A percentile compares a stretch with the other conserved stretches of the same genome.
Conservation (phyloP, 2,329 filamentous ascomycete genomes). For the Xylariaceae sp. region DNA sequence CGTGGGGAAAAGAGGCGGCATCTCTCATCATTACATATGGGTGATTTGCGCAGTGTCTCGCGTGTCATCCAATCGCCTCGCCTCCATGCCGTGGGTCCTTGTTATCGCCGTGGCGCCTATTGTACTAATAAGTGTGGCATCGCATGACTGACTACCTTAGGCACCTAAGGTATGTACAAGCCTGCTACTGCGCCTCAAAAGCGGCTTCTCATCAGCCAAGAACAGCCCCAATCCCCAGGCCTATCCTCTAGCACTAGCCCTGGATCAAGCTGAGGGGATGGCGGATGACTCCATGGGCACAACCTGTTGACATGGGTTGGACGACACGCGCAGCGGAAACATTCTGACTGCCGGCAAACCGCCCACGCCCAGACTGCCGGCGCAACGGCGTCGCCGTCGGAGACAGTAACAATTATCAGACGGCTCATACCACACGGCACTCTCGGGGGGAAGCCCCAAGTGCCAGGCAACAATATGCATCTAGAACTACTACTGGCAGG, state of each 20-base stretch:
- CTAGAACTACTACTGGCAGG: neutral
- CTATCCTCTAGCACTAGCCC: too few relatives aligned
- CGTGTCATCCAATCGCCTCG: constrained; percentile 29
- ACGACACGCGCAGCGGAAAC: too few relatives aligned
- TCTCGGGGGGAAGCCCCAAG: neutral
- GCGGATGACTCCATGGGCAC: too few relatives aligned
- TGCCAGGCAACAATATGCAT: constrained; percentile 14
- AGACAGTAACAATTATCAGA: constrained; percentile 20
- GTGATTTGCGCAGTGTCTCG: constrained; percentile 15
- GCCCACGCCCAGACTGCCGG: constrained; percentile 6
- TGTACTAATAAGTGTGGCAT: too few relatives aligned
- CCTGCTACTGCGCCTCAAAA: constrained; percentile 22
- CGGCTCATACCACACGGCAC: too few relatives aligned
- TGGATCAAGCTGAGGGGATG: too few relatives aligned
- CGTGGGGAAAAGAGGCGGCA: constrained; percentile 3
- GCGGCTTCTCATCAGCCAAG: constrained; percentile 20
- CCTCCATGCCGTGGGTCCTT: constrained; percentile 11
- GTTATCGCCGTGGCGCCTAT: neutral
- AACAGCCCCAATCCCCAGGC: constrained; percentile 5
- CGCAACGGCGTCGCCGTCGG: constrained; percentile 25
- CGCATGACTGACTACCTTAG: too few relatives aligned
- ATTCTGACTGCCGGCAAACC: neutral
- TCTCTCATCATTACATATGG: too few relatives aligned
- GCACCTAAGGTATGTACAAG: too few relatives aligned
- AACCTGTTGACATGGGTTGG: too few relatives aligned